phyloP scores from a whole-genome alignment of 768 basidiomycete species.

The Auriscalpium orientale region DNA sequence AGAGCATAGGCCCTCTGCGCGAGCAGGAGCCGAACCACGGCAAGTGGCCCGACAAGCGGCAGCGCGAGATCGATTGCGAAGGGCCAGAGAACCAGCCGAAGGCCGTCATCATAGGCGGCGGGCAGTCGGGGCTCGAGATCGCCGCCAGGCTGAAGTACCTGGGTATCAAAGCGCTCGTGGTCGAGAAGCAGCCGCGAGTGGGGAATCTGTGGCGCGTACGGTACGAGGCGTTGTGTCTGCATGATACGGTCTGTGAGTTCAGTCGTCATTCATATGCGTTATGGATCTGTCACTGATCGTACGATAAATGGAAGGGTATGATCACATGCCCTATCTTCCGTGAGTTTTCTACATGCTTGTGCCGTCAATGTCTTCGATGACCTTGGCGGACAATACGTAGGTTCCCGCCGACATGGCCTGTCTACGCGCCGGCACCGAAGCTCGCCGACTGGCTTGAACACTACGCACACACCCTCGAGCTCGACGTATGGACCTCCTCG shows the following conservation, averaged over 20 bases:
- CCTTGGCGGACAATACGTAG: neutral
- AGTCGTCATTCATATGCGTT: constrained; percentile 1
- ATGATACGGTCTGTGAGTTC: constrained; percentile 58
- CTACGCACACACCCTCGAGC: constrained; percentile 51
- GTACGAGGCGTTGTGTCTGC: constrained; percentile 60
- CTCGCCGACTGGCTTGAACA: constrained; percentile 62
- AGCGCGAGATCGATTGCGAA: constrained; percentile 29
- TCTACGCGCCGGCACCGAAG: constrained; percentile 27
- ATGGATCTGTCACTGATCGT: neutral
- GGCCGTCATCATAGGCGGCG: constrained; percentile 45
- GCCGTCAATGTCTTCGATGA: neutral
- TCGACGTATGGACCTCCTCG: constrained; percentile 53
- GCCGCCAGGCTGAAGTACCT: constrained; percentile 54
- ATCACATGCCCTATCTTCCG: constrained; percentile 44
- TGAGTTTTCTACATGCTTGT: neutral
- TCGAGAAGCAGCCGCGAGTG: constrained; percentile 54
- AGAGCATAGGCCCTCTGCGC: constrained; percentile 29
- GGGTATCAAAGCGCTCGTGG: constrained; percentile 40
- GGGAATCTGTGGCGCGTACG: constrained; percentile 63
- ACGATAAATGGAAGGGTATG: constrained; percentile 31
- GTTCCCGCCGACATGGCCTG: constrained; percentile 28
- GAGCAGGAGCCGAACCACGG: constrained; percentile 30
- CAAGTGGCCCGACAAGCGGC: constrained; percentile 34
- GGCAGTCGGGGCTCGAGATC: constrained; percentile 47
- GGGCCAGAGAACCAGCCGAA: constrained; percentile 34